A percentile compares a stretch with the other conserved stretches of the same genome.
Evolutionary conservation across 2,329 filamentous ascomycete genomes (phyloP).

Genomic region (Penicillium frequentans): DNA sequence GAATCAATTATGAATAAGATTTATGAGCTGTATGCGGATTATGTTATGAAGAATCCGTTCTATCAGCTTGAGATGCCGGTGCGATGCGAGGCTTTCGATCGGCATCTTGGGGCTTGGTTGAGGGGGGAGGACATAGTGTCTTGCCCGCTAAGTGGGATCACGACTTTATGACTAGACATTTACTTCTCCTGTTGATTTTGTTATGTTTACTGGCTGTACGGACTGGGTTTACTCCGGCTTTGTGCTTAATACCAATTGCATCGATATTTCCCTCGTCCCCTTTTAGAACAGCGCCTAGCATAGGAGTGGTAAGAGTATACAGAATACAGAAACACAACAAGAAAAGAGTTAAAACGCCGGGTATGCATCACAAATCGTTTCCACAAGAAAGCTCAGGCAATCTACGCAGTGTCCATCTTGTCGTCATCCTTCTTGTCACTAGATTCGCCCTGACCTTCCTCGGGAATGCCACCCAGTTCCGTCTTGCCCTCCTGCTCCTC

Average conservation of each 20-base stretch:
- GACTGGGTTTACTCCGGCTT: neutral
- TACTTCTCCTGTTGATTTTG: conserved; percentile 12
- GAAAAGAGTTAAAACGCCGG: conserved; percentile 31
- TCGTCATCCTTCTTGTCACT: conserved; percentile 63
- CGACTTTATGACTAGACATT: conserved; percentile 24
- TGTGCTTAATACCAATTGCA: conserved; percentile 24
- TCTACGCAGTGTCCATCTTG: conserved; percentile 87
- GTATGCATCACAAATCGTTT: conserved; percentile 39
- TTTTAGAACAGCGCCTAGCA: conserved; percentile 15
- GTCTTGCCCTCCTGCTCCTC: conserved; percentile 71
- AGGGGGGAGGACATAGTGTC: conserved; percentile 55
- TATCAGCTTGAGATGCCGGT: conserved; percentile 98
- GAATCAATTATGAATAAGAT: conserved; percentile 80
- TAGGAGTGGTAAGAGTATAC: conserved; percentile 18
- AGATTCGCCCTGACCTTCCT: conserved; percentile 68
- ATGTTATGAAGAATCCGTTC: conserved; percentile 99
- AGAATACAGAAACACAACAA: conserved; percentile 17
- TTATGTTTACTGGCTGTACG: conserved; percentile 3
- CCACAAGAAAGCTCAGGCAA: conserved; percentile 12
- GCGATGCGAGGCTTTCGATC: conserved; percentile 90
- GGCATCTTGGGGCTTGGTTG: conserved; percentile 78
- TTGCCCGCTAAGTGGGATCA: conserved; percentile 13
- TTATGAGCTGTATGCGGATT: conserved; percentile 94
- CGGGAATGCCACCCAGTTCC: conserved; percentile 77
- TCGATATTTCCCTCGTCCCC: conserved; percentile 16